Conservation (phyloP, 164 flowering plant species). For the Annona cherimola region DNA sequence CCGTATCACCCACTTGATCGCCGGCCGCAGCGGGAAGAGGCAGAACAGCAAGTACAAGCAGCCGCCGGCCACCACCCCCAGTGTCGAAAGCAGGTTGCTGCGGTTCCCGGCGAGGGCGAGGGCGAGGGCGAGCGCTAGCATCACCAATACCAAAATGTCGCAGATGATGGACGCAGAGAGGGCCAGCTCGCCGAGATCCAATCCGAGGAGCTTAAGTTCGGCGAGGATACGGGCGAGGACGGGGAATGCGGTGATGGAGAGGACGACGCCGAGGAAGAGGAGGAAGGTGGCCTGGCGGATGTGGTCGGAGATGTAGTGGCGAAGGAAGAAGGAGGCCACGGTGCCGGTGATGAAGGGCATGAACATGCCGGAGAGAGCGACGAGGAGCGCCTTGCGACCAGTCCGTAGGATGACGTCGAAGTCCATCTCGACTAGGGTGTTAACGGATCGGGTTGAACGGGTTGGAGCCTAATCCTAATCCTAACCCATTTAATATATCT, state of each 20-base stretch:
- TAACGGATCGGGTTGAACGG: no score
- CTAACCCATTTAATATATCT: no score
- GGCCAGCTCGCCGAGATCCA: conserved; percentile 29
- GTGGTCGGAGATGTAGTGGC: not conserved
- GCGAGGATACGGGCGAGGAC: conserved; percentile 24
- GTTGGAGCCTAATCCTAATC: no score
- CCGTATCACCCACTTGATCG: conserved; percentile 24
- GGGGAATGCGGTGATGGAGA: conserved; percentile 27
- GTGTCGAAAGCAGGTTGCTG: not conserved
- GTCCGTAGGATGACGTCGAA: conserved; percentile 13
- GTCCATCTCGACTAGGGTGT: conserved; percentile 42
- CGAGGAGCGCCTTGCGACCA: conserved; percentile 16
- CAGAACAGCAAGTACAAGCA: conserved; percentile 19
- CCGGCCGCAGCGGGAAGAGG: conserved; percentile 28
- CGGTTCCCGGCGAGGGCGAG: conserved; percentile 11
- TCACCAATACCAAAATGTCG: conserved; percentile 27
- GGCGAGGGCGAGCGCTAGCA: conserved; percentile 27
- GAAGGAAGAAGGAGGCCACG: conserved; percentile 17
- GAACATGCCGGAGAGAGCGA: conserved; percentile 28
- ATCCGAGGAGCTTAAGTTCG: conserved; percentile 34
- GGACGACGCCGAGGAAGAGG: conserved; percentile 29
- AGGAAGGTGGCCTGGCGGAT: conserved; percentile 16
- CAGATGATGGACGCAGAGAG: conserved; percentile 29
- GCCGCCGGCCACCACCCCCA: conserved; percentile 20
- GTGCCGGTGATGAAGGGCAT: conserved; percentile 26